Evolutionary conservation across 2,329 filamentous ascomycete species (phyloP), one percentile per base, ranked within the genome.

Genomic region (Alternaria burnsii): DNA sequence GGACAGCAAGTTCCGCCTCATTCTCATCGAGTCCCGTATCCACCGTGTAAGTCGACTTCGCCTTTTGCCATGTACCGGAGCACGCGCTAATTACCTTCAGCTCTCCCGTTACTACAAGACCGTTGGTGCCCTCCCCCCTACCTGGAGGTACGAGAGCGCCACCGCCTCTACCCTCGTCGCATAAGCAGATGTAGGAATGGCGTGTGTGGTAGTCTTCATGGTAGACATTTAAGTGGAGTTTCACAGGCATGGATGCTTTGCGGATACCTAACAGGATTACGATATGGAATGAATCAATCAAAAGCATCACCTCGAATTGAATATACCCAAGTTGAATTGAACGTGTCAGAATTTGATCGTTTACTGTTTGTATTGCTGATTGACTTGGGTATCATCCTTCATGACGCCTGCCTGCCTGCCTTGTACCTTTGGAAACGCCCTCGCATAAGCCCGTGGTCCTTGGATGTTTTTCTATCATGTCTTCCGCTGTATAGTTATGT

Each of bases 21-120:
- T 99, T 94, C 91, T 99, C 78, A 97, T 99, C 86, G 95, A 99
- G 89, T 98, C 95, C 82, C 93, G 96, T 86, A 98, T 99, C 85
- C 95, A 99, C 91, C 94, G 95, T 87, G 58, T 61, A 61, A 44
- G 58, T 53, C 46, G 1, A 30, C 10, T n/a, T 11, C 18, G 30
- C 30, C 11, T 26, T 36, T 12, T 26, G 10, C 16, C 12, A 11
- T 41, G 16, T 9, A n/a, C 11, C 41, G 28, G 18, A 28, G 18
- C 42, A 22, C 8, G 10, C 11, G 28, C 54, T 61, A 34, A 58
- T 50, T 5, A 16, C 18, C 28, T 5, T 4, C n/a, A 61, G 58
- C 91, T 99, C 76, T 95, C 93, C 81, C 91, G 95, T 77, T 98
- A 98, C 91, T 99, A 98, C 92, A 98, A 97, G 92, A 94, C 93